Conservation (phyloP, 306 rosid species). For the Vigna reflexopilosa region DNA sequence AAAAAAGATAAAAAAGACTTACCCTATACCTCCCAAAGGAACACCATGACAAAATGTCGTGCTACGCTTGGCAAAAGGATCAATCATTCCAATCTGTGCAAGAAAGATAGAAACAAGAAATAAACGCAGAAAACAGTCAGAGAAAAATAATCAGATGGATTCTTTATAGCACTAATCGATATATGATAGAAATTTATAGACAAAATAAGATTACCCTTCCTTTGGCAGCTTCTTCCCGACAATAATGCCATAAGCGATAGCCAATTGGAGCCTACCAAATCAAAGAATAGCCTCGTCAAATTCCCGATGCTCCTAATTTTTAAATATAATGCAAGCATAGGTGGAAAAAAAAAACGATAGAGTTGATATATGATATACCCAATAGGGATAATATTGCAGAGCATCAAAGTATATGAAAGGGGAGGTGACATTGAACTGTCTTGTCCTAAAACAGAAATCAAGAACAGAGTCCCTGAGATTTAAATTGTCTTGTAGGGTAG, state of each 20-base stretch:
- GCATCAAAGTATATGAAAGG: constrained; percentile 24
- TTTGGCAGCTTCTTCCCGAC: constrained; percentile 68
- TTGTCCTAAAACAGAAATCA: constrained; percentile 9
- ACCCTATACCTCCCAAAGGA: constrained; percentile 97
- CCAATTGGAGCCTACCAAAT: constrained; percentile 83
- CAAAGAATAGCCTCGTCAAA: constrained; percentile 36
- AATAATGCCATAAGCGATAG: constrained; percentile 69
- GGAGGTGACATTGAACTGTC: constrained; percentile 21
- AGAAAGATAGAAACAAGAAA: constrained; percentile 40
- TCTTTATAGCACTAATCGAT: constrained; percentile 35
- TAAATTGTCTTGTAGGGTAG: not conserved
- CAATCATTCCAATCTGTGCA: constrained; percentile 61
- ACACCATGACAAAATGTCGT: constrained; percentile 74
- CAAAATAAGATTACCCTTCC: constrained; percentile 69
- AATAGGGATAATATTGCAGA: constrained; percentile 13
- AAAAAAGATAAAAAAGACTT: constrained; percentile 30
- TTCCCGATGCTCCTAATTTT: constrained; percentile 19
- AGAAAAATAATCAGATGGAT: constrained; percentile 37
- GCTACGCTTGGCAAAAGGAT: constrained; percentile 73
- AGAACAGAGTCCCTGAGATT: constrained; percentile 7
- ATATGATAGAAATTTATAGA: constrained; percentile 21
- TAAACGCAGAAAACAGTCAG: constrained; percentile 16
- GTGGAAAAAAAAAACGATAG: not conserved
- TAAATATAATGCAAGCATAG: constrained; percentile 1
- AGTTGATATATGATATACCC: not conserved